phyloP scores from a whole-genome alignment of 202 grass and related monocot species.

The Thinopyrum obtusiflorum region DNA sequence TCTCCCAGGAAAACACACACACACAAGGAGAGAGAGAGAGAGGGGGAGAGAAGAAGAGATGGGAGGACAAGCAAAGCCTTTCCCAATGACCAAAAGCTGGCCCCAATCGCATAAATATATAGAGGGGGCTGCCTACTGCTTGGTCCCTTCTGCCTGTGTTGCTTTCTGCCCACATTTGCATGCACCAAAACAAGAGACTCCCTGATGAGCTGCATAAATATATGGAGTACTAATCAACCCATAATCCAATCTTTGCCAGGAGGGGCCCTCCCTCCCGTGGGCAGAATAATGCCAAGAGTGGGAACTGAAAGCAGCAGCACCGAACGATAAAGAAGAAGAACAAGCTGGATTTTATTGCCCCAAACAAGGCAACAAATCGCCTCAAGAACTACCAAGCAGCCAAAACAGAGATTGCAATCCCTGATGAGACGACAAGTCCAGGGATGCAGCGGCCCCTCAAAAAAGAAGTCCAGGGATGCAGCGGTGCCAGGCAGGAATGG shows the following conservation, averaged over 20 bases:
- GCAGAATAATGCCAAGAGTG: slow-evolving; percentile 38
- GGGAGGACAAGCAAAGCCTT: slow-evolving; percentile 35
- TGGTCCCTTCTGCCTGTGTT: slow-evolving; percentile 20
- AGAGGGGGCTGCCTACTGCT: slow-evolving; percentile 3
- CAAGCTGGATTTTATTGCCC: slow-evolving; percentile 23
- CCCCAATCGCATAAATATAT: slow-evolving; percentile 42
- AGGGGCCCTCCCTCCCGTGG: not conserved
- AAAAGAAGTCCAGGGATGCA: not conserved
- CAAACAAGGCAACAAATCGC: not conserved
- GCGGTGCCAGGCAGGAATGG: not conserved
- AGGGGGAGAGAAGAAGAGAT: not conserved
- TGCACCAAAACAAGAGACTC: slow-evolving; percentile 31
- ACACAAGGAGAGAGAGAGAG: not conserved
- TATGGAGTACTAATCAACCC: slow-evolving; percentile 31
- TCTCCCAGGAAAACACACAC: not conserved
- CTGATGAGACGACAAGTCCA: not conserved
- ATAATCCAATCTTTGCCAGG: slow-evolving; percentile 42
- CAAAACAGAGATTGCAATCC: slow-evolving; percentile 21
- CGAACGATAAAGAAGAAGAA: not conserved
- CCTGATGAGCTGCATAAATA: too few species aligned
- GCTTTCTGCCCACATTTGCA: slow-evolving; percentile 49
- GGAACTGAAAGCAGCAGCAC: slow-evolving; percentile 35
- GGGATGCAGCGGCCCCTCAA: not conserved
- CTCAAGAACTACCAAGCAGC: not conserved
- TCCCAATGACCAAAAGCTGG: slow-evolving; percentile 44